These are phyloP conservation scores for Puccinia polysora DNA, from an alignment of 1,284 basidiomycete species.

Conservation along the genomic window DNA sequence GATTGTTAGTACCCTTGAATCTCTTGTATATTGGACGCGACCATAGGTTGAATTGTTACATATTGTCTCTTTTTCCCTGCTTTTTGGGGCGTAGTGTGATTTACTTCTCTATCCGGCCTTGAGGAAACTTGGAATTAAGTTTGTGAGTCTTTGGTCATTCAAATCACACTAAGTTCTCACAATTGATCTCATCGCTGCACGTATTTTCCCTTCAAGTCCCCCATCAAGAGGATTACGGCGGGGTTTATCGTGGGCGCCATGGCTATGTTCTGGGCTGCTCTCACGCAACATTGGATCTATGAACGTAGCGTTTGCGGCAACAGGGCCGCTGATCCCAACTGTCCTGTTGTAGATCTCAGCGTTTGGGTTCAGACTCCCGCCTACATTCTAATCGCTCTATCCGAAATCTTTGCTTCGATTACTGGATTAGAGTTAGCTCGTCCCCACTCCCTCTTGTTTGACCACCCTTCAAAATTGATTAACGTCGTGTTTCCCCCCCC, in stretches of 20 bases:
- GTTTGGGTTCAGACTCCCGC: constrained; percentile 46
- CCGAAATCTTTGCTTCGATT: constrained; percentile 73
- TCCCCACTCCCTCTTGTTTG: constrained; percentile 64
- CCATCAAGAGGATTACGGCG: constrained; percentile 67
- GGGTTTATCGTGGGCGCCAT: constrained; percentile 60
- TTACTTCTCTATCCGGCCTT: constrained; percentile 67
- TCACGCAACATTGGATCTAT: constrained; percentile 69
- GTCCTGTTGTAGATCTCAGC: constrained; percentile 62
- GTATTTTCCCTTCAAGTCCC: constrained; percentile 52
- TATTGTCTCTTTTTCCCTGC: too few species aligned
- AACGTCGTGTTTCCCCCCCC: neutral
- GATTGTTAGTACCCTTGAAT: constrained; percentile 54
- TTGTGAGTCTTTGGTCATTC: constrained; percentile 51
- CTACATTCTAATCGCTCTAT: constrained; percentile 55
- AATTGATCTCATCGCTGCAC: neutral
- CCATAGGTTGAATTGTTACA: too few species aligned
- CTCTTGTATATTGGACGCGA: too few species aligned
- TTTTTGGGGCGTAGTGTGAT: too few species aligned
- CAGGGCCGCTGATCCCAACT: constrained; percentile 64
- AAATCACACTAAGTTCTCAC: neutral
- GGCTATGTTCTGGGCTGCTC: constrained; percentile 64
- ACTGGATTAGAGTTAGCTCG: constrained; percentile 73
- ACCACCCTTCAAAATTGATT: neutral
- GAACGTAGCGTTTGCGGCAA: constrained; percentile 64
- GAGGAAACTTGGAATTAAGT: constrained; percentile 63